Evolutionary conservation across 352 stramenopile species (phyloP), one percentile per base, ranked within the genome.

Genomic region (Globisporangium mamillatum): DNA sequence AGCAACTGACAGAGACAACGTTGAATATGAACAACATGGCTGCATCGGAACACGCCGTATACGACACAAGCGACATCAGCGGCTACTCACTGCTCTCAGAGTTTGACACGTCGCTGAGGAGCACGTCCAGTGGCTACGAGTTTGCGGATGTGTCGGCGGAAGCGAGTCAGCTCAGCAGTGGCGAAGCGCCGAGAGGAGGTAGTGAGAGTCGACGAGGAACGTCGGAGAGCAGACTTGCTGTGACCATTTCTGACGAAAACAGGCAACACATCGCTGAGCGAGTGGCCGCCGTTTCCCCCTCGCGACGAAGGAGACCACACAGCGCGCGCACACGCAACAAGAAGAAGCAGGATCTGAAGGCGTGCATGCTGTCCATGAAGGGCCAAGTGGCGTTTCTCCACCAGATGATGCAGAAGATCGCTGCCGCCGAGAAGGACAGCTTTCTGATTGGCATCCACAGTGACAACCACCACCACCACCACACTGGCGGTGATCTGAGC

Each of bases 351-450:
- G 60, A 62, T 0, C 29, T 72, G 10, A 54, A 60, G 2, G 60
- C 52, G 36, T 72, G 67, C 53, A 63, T 72, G 60, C 41, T 63
- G 52, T 72, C 67, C 34, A 72, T 72, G 67, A 72, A 68, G 34
- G 61, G 60, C 1, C 67, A 72, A 44, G 60, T 72, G 50, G 60
- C 46, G 18, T 72, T 72, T 46, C 38, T 72, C 12, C 67, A 72
- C 18, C 24, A 63, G 5, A 41, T 72, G 60, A 52, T 72, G 41
- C 38, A 62, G 36, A 53, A 46, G 16, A 62, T 69, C 32, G 41
- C 22, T 14, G 8, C 41, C 3, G 52, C 20, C 24, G 52, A 63
- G 34, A 67, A 66, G 25, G 57, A 69, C n/a, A 41, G 46, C 7
- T 25, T 59, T 20, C 25, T 57, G 1, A 29, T 48, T 20, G 25